Base-by-base conservation (phyloP, 495 filamentous ascomycete genomes). In the Aspergillus coremiiformis region DNA sequence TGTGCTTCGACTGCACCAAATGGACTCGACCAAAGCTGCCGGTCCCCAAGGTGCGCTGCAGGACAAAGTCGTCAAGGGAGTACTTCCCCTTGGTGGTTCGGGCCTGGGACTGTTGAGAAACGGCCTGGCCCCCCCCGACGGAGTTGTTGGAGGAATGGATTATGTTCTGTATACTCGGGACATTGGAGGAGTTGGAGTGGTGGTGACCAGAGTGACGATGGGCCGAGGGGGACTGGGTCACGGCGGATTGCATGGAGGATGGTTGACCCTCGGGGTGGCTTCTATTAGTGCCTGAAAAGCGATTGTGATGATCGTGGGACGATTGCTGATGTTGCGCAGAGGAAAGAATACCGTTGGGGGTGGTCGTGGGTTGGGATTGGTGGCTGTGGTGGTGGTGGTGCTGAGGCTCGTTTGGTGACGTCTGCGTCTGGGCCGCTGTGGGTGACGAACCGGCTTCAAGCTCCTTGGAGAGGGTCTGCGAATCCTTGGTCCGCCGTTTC, bases 51-150 rank as follows among this genome's bases (percentile, higher is more conserved):
- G 94, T 97, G 56, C 93, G 80, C 73, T 89, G 80, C 33, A 98
- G 81, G 33, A 79, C 68, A 57, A 98, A 98, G 71, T 98, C 93
- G 21, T 73, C 76, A 52, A 97, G 80, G 12, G 90, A 86, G 69
- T 98, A 98, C 76, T 96, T 97, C n/a, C 94, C 94, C 77, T 95
- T 96, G 42, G 93, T 98, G 53, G 82, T 79, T 54, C 93, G 80
- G 17, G 74, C 58, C 17, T 59, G 59, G 17, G 54, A 44, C 43
- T 59, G 44, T n/a, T 54, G 49, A 19, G 39, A 15, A 32, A 23
- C 30, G 24, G 30, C 49, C 32, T 54, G 44, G 27, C 44, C 44
- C 3, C 23, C 50, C 5, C 33, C 44, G 17, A 52, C 22, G 37
- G 63, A 55, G 6, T 47, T 59, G 51, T 37, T 73, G 64, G 61